phyloP scores from a whole-genome alignment of 1,284 basidiomycete genomes.

The Cutaneotrichosporon cutaneum region DNA sequence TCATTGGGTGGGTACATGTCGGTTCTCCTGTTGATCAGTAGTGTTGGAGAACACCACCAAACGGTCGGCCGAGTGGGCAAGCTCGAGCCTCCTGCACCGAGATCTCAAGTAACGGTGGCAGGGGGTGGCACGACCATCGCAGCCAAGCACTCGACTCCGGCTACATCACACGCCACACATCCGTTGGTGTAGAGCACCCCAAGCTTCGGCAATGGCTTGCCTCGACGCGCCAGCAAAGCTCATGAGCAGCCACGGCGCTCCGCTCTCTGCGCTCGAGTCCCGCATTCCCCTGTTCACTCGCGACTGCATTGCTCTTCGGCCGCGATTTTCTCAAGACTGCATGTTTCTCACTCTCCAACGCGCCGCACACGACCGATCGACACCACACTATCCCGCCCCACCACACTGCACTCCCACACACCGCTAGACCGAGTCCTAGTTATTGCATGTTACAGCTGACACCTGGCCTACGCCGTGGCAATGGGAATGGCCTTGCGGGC shows the following conservation, averaged over 20 bases:
- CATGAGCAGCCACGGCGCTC: not conserved
- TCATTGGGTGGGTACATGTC: too few relatives aligned
- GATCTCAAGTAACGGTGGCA: not conserved
- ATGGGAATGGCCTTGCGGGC: not conserved
- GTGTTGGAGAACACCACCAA: too few relatives aligned
- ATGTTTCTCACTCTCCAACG: not conserved
- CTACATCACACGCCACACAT: not conserved
- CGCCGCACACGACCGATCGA: not conserved
- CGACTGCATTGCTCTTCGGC: too few relatives aligned
- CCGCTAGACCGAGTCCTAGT: not conserved
- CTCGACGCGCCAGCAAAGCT: too few relatives aligned
- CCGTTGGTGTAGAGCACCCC: too few relatives aligned
- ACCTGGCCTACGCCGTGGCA: not conserved
- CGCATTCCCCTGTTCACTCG: not conserved
- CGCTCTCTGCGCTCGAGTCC: too few relatives aligned
- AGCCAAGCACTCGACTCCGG: not conserved
- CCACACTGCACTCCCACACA: not conserved
- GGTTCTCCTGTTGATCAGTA: too few relatives aligned
- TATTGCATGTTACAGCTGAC: slow-evolving; percentile 6
- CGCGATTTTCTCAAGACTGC: not conserved
- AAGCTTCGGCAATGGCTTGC: too few relatives aligned
- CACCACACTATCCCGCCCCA: not conserved
- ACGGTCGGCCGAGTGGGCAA: too few relatives aligned
- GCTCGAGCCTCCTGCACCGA: not conserved
- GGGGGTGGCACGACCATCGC: not conserved